Percentiles rank a stretch among this genome's conserved stretches.
These are phyloP conservation scores for Solanum neorickii DNA, from an alignment of 257 asterid genomes.

Conservation along the genomic window DNA sequence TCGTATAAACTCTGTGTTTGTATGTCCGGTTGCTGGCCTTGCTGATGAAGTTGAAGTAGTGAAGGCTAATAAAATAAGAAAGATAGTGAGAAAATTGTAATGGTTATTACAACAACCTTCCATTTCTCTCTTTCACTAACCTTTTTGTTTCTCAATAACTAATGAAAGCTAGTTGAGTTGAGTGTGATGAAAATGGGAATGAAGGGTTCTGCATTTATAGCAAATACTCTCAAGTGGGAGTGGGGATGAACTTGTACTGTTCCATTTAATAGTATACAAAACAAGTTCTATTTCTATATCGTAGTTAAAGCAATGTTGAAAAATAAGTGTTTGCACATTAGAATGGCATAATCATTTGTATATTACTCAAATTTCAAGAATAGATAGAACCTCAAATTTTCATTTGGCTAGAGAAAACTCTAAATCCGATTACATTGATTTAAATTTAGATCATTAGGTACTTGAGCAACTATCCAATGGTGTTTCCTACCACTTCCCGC, in stretches of 20 bases:
- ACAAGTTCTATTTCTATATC: background rate
- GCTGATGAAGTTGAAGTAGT: slow-evolving; percentile 6
- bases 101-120: slow-evolving; percentile 1
- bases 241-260: background rate
- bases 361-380: background rate
- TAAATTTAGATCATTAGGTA: background rate
- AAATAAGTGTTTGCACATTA: background rate
- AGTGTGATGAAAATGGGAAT: background rate
- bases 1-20: slow-evolving; percentile 38
- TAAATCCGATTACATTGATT: background rate
- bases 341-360: background rate
- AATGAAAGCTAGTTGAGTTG: background rate
- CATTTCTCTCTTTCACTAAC: slow-evolving; percentile 7
- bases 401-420: background rate
- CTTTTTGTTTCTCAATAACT: background rate
- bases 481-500: too few species aligned
- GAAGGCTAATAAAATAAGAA: background rate
- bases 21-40: slow-evolving; percentile 2
- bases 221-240: background rate
- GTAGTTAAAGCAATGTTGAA: background rate
- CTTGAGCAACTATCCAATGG: background rate
- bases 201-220: background rate
- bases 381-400: background rate
- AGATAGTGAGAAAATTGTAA: background rate
- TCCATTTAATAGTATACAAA: background rate